Conservation (phyloP, 176 grass and related monocot genomes). For the Cymbopogon citratus region DNA sequence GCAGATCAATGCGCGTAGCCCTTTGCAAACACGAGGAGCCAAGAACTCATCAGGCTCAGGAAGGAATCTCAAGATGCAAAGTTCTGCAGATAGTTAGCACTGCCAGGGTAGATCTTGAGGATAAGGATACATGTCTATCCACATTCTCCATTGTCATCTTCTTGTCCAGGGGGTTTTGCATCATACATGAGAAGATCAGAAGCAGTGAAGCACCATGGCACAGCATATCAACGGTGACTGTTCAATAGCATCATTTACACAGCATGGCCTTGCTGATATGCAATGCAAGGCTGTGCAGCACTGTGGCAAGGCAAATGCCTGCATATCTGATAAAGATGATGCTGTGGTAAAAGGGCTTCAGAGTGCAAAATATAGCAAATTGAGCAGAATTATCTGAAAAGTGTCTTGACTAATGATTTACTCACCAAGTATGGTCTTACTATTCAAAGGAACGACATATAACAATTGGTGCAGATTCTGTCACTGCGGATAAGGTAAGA, state of each 20-base stretch:
- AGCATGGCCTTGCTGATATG: constrained; percentile 14
- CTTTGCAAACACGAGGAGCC: constrained; percentile 33
- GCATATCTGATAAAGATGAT: constrained; percentile 12
- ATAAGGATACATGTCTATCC: constrained; percentile 39
- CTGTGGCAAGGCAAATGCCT: background rate
- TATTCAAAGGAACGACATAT: background rate
- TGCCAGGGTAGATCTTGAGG: constrained; percentile 14
- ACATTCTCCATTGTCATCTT: constrained; percentile 28
- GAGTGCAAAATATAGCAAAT: background rate
- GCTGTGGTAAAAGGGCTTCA: background rate
- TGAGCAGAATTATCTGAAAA: background rate
- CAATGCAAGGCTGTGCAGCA: background rate
- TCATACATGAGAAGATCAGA: constrained; percentile 16
- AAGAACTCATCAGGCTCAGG: constrained; percentile 14
- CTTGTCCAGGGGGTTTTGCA: constrained; percentile 7
- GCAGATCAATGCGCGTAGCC: background rate
- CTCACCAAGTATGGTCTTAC: background rate
- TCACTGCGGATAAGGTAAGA: constrained; percentile 11
- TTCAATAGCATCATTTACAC: constrained; percentile 14
- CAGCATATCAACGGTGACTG: constrained; percentile 20
- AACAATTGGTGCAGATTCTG: constrained; percentile 6
- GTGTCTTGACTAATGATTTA: background rate
- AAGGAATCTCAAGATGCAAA: constrained; percentile 21
- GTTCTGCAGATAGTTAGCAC: constrained; percentile 8
- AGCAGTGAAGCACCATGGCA: no score